Conservation (phyloP, 2,329 filamentous ascomycete species). For the Fusarium xylarioides region DNA sequence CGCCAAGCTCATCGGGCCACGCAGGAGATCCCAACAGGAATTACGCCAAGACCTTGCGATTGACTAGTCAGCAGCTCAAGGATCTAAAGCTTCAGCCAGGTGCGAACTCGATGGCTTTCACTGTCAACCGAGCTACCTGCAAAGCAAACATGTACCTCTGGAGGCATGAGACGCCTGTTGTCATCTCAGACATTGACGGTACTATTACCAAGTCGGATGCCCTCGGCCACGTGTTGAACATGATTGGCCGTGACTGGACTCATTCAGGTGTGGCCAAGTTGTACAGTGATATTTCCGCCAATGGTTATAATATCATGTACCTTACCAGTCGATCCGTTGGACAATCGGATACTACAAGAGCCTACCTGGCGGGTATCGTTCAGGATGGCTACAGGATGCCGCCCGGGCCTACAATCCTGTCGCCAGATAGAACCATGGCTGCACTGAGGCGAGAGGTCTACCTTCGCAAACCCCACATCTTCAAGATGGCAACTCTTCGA, state of each 20-base stretch:
- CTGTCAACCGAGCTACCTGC: slow-evolving; percentile 93
- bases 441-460: slow-evolving; percentile 93
- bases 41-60: slow-evolving; percentile 93
- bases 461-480: slow-evolving; percentile 94
- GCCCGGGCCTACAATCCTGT: slow-evolving; percentile 92
- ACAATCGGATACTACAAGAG: slow-evolving; percentile 87
- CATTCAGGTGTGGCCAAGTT: slow-evolving; percentile 96
- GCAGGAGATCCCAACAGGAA: slow-evolving; percentile 79
- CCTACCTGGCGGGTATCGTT: slow-evolving; percentile 87
- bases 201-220: slow-evolving; percentile 99
- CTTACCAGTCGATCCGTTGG: slow-evolving; percentile 93
- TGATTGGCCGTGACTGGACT: slow-evolving; percentile 98
- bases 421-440: slow-evolving; percentile 93
- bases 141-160: slow-evolving; percentile 93
- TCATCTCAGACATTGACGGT: slow-evolving; percentile 98
- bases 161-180: slow-evolving; percentile 89
- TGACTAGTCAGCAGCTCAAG: slow-evolving; percentile 96
- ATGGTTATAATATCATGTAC: slow-evolving; percentile 99
- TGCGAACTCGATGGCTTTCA: slow-evolving; percentile 95
- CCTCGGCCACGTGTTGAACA: slow-evolving; percentile 91
- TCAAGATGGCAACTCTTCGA: slow-evolving; percentile 98
- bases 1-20: slow-evolving; percentile 68
- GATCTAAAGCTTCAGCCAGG: slow-evolving; percentile 82
- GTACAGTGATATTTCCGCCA: slow-evolving; percentile 93
- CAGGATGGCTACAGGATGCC: slow-evolving; percentile 90